Evolutionary conservation across 2,329 filamentous ascomycete species (phyloP).

Genomic region (Apiospora phragmitis): DNA sequence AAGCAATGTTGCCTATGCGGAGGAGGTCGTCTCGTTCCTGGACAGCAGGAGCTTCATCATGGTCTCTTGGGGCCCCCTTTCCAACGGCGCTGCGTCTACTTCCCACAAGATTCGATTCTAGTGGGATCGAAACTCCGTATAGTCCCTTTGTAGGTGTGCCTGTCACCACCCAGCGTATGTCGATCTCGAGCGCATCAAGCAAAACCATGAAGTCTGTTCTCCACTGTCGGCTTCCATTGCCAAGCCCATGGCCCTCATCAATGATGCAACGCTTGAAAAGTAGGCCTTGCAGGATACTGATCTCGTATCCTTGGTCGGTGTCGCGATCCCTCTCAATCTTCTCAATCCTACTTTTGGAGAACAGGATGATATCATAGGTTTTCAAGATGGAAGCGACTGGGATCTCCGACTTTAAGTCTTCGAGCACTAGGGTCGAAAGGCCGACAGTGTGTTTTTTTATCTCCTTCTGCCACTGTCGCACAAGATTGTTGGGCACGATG

Average conservation of each 20-base stretch:
- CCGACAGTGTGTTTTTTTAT: constrained; percentile 74
- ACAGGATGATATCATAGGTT: constrained; percentile 74
- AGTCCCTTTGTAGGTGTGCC: constrained; percentile 86
- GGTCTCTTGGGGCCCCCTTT: constrained; percentile 21
- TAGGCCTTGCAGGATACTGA: constrained; percentile 62
- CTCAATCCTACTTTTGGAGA: constrained; percentile 75
- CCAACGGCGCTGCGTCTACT: background rate
- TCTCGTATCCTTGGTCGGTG: constrained; percentile 18
- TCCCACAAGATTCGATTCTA: constrained; percentile 10
- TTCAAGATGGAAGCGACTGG: constrained; percentile 61
- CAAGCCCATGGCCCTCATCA: constrained; percentile 87
- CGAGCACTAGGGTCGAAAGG: constrained; percentile 65
- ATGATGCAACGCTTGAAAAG: constrained; percentile 89
- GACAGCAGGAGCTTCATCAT: constrained; percentile 32
- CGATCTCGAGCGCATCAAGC: constrained; percentile 58
- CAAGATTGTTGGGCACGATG: constrained; percentile 79
- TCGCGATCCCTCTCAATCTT: constrained; percentile 50
- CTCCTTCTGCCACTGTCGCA: constrained; percentile 82
- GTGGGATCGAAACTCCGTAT: constrained; percentile 63
- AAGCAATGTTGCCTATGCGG: constrained; percentile 64
- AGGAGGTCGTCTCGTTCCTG: constrained; percentile 64
- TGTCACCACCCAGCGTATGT: constrained; percentile 84
- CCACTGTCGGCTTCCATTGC: constrained; percentile 53
- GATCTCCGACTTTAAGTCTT: constrained; percentile 49
- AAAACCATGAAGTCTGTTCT: constrained; percentile 57